A percentile compares a stretch with the other conserved stretches of the same genome.
Evolutionary conservation across 192 early-diverging fungal genomes (phyloP).

Genomic region (Mortierella hygrophila): DNA sequence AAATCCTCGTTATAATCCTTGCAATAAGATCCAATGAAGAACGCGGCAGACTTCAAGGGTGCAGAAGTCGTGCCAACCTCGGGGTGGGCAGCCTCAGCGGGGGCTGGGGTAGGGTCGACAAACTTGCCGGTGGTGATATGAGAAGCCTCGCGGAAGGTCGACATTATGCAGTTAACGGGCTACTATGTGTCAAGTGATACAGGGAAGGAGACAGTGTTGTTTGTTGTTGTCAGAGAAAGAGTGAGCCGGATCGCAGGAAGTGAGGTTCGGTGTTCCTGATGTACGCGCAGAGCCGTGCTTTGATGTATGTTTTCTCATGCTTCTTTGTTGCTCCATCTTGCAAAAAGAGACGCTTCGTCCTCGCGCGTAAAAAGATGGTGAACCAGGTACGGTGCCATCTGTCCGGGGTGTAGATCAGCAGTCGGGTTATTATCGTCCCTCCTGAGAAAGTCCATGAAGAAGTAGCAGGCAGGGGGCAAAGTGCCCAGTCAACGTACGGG

Average conservation of each 20-base stretch:
- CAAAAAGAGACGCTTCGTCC: too few relatives aligned
- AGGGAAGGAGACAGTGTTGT: background rate
- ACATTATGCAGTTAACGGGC: constrained; percentile 28
- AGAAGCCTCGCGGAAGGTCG: constrained; percentile 52
- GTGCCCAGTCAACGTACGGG: background rate
- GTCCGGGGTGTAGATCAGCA: background rate
- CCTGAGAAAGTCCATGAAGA: background rate
- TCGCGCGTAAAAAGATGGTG: too few relatives aligned
- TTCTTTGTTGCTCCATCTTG: too few relatives aligned
- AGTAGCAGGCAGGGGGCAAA: background rate
- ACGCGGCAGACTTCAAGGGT: constrained; percentile 93
- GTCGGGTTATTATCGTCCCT: background rate
- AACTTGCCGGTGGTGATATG: constrained; percentile 59
- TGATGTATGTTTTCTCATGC: too few relatives aligned
- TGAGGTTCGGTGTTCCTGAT: too few relatives aligned
- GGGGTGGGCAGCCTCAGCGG: constrained; percentile 76
- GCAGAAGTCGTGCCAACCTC: constrained; percentile 95
- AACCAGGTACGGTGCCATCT: too few relatives aligned
- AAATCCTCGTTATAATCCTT: constrained; percentile 96
- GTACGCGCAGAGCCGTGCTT: too few relatives aligned
- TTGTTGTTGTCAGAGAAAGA: background rate
- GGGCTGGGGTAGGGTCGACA: constrained; percentile 88
- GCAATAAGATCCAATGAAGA: constrained; percentile 90
- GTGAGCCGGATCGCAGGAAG: background rate
- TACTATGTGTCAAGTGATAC: background rate